phyloP scores from a whole-genome alignment of 2,329 filamentous ascomycete species.

The Rhinocladiella similis region DNA sequence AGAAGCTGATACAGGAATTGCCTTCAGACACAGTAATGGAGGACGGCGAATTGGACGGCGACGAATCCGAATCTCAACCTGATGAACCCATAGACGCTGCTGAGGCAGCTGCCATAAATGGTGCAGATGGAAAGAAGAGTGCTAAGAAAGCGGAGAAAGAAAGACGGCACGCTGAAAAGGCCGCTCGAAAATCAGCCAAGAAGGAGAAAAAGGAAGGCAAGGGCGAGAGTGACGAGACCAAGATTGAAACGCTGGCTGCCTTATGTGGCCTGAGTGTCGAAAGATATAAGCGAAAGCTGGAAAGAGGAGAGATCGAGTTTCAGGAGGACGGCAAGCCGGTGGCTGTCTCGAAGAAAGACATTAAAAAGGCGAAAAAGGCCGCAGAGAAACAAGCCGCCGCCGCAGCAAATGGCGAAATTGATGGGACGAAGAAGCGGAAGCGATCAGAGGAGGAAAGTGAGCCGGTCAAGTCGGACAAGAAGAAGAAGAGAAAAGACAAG shows the following conservation, averaged over 20 bases:
- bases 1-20: constrained; percentile 48
- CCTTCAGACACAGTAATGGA: constrained; percentile 37
- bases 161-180: constrained; percentile 35
- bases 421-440: constrained; percentile 69
- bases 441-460: constrained; percentile 58
- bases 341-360: constrained; percentile 72
- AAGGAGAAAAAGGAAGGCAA: constrained; percentile 38
- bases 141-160: constrained; percentile 42
- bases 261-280: constrained; percentile 69
- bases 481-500: constrained; percentile 49
- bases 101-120: constrained; percentile 31
- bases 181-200: constrained; percentile 31
- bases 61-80: constrained; percentile 44
- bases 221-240: constrained; percentile 43
- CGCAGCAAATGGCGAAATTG: constrained; percentile 44
- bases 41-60: constrained; percentile 42
- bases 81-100: constrained; percentile 46
- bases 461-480: constrained; percentile 51
- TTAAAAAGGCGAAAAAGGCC: constrained; percentile 71
- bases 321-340: constrained; percentile 65
- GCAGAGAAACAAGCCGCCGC: constrained; percentile 54
- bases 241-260: constrained; percentile 61
- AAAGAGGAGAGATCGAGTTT: constrained; percentile 71
- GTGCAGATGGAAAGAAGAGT: constrained; percentile 25
- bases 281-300: constrained; percentile 77